phyloP scores from a whole-genome alignment of 2,329 filamentous ascomycete genomes.

The Fusarium beomiforme region DNA sequence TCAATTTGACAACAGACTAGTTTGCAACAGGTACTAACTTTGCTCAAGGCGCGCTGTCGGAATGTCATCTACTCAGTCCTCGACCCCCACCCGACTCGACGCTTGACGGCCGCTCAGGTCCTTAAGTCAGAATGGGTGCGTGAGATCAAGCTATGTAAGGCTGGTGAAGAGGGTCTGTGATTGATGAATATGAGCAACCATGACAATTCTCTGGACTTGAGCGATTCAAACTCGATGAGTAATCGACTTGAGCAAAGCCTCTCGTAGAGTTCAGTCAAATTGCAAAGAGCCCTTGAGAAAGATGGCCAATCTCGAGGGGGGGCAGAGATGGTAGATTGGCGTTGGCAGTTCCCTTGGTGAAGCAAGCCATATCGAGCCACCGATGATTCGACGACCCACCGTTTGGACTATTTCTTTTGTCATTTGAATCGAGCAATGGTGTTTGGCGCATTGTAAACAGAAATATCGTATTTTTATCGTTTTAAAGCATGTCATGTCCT shows the following conservation, averaged over 20 bases:
- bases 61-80: slow-evolving; percentile 99
- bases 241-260: not conserved
- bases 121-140: slow-evolving; percentile 99
- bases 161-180: slow-evolving; percentile 92
- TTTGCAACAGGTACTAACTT: slow-evolving; percentile 19
- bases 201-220: not conserved
- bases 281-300: slow-evolving; percentile 6
- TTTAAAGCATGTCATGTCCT: slow-evolving; percentile 28
- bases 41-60: slow-evolving; percentile 83
- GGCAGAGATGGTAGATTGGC: slow-evolving; percentile 27
- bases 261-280: not conserved
- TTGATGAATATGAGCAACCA: not conserved
- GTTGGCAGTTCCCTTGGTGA: slow-evolving; percentile 15
- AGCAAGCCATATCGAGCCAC: slow-evolving; percentile 28
- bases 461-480: slow-evolving; percentile 16
- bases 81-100: slow-evolving; percentile 90
- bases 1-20: not conserved
- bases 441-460: slow-evolving; percentile 47
- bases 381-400: slow-evolving; percentile 42
- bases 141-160: slow-evolving; percentile 96
- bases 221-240: slow-evolving; percentile 3
- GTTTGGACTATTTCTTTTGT: slow-evolving; percentile 41
- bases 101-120: slow-evolving; percentile 95
- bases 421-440: slow-evolving; percentile 46
- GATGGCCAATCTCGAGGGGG: slow-evolving; percentile 12